phyloP scores from a whole-genome alignment of 805 yeast species.

The Monosporozyma aerobia region DNA sequence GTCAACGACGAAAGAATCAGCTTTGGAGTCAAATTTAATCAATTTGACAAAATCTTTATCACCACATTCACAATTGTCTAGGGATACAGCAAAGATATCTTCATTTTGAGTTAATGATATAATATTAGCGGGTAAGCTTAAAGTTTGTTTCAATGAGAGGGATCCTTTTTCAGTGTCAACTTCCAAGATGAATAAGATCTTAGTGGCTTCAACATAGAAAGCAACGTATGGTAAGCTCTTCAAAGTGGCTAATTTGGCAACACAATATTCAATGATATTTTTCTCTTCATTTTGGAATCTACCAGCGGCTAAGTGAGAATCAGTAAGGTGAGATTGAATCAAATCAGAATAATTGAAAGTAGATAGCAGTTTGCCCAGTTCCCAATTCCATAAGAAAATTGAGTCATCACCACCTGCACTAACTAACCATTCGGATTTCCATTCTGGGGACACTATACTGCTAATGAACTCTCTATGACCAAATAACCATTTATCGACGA shows the following conservation, averaged over 20 bases:
- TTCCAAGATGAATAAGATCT: constrained; percentile 31
- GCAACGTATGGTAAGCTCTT: constrained; percentile 29
- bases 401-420: constrained; percentile 90
- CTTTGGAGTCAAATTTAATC: constrained; percentile 14
- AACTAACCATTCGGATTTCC: constrained; percentile 42
- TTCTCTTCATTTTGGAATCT: constrained; percentile 48
- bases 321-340: constrained; percentile 38
- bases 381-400: constrained; percentile 76
- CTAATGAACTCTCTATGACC: constrained; percentile 85
- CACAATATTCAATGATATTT: constrained; percentile 42
- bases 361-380: constrained; percentile 38
- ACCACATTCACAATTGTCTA: constrained; percentile 25
- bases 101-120: constrained; percentile 24
- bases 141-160: constrained; percentile 18
- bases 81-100: constrained; percentile 29
- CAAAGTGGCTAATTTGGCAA: constrained; percentile 37
- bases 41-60: constrained; percentile 14
- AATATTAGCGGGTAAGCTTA: constrained; percentile 27
- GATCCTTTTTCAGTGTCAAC: constrained; percentile 15
- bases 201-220: constrained; percentile 45
- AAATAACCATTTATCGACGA: constrained; percentile 74
- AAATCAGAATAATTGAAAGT: constrained; percentile 40
- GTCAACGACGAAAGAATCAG: constrained; percentile 17
- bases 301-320: constrained; percentile 53
- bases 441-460: constrained; percentile 45